phyloP scores from a whole-genome alignment of 352 stramenopile genomes.

The Pythium vanterpoolii region DNA sequence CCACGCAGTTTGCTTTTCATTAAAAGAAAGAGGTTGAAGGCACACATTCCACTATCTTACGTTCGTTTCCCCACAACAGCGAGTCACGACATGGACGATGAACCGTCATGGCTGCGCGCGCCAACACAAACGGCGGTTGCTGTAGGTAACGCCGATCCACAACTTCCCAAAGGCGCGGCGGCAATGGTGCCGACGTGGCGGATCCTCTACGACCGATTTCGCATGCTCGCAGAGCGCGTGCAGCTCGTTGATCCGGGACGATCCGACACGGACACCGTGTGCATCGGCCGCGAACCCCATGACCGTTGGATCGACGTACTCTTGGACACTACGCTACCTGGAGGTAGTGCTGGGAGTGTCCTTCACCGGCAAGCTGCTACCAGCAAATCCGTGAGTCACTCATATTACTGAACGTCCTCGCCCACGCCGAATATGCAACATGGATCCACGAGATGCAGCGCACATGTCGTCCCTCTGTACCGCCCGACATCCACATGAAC shows the following conservation, averaged over 20 bases:
- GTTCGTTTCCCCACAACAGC: neutral
- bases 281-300: neutral
- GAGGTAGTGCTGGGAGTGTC: too few species aligned
- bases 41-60: neutral
- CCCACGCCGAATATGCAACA: neutral
- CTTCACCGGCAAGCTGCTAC: neutral
- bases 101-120: neutral
- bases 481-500: too few species aligned
- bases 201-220: neutral
- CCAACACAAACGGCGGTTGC: too few species aligned
- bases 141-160: neutral
- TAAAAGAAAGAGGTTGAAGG: neutral
- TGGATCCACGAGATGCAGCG: neutral
- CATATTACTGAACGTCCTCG: neutral
- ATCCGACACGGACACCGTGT: constrained; percentile 5
- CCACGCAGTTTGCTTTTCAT: neutral
- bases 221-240: neutral
- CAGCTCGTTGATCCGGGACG: constrained; percentile 1
- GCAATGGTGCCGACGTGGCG: neutral
- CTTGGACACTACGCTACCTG: too few species aligned
- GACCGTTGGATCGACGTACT: too few species aligned
- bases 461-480: too few species aligned
- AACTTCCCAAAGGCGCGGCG: neutral
- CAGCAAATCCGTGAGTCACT: neutral
- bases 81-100: neutral